Evolutionary conservation across 306 rosid genomes (phyloP).

Genomic region (Cyclanthera cordifolia): DNA sequence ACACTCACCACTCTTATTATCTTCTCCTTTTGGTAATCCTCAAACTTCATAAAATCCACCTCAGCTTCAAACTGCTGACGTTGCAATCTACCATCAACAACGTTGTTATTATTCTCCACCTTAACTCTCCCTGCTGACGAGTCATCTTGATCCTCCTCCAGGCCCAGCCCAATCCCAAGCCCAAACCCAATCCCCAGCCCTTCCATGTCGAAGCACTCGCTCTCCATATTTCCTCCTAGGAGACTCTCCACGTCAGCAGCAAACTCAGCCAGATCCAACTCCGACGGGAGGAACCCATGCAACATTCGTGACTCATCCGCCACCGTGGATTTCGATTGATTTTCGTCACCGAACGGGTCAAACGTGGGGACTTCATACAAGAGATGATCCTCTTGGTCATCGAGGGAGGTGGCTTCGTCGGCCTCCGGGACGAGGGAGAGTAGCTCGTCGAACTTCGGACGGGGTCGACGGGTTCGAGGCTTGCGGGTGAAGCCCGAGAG

Average conservation of each 20-base stretch:
- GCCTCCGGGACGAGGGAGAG: constrained; percentile 55
- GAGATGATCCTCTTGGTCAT: constrained; percentile 45
- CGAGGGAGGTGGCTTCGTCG: constrained; percentile 36
- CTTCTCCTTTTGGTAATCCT: constrained; percentile 21
- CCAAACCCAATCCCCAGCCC: constrained; percentile 39
- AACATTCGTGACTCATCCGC: too few species aligned
- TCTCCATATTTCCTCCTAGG: constrained; percentile 56
- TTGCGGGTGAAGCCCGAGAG: constrained; percentile 52
- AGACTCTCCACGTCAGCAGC: constrained; percentile 86
- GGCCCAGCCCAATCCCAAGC: too few species aligned
- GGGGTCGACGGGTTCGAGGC: constrained; percentile 56
- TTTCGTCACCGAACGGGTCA: background rate
- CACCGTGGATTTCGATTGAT: background rate
- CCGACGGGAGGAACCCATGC: constrained; percentile 14
- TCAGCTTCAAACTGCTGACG: constrained; percentile 15
- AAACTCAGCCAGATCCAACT: constrained; percentile 59
- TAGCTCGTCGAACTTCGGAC: background rate
- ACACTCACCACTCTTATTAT: background rate
- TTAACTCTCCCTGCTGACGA: constrained; percentile 13
- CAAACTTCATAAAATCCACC: constrained; percentile 40
- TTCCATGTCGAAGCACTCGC: constrained; percentile 67
- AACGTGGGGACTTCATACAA: constrained; percentile 65
- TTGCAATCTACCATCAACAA: too few species aligned
- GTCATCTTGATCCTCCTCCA: background rate
- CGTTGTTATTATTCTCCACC: constrained; percentile 17